Percentiles rank a stretch among this genome's conserved stretches.
phyloP scores from a whole-genome alignment of 306 rosid species.

The Cicer arietinum region DNA sequence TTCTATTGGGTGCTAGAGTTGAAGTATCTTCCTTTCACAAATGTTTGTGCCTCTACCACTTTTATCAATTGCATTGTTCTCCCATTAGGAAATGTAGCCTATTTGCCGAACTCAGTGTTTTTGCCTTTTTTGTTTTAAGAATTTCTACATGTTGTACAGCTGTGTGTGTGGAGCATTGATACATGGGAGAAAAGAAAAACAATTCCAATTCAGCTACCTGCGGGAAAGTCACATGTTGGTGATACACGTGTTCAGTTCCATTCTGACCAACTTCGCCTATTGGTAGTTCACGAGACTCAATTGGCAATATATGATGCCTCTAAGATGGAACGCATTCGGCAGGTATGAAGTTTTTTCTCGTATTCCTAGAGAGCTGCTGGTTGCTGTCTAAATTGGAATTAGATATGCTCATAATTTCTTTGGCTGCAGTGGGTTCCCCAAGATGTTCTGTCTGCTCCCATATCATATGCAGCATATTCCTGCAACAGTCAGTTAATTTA shows the following conservation, averaged over 20 bases:
- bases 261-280: constrained; percentile 70
- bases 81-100: not conserved
- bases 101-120: constrained; percentile 11
- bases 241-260: constrained; percentile 88
- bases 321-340: constrained; percentile 83
- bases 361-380: constrained; percentile 15
- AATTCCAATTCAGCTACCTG: constrained; percentile 63
- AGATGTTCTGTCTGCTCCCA: constrained; percentile 68
- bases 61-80: constrained; percentile 20
- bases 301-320: constrained; percentile 89
- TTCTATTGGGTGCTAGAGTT: constrained; percentile 19
- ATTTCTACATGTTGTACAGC: constrained; percentile 54
- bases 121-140: constrained; percentile 32
- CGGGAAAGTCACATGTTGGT: constrained; percentile 74
- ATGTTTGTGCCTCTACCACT: constrained; percentile 15
- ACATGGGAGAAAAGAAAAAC: constrained; percentile 94
- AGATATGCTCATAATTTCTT: constrained; percentile 40
- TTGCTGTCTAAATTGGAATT: constrained; percentile 1
- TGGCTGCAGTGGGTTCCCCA: constrained; percentile 88
- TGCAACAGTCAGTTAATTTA: constrained; percentile 72
- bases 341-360: constrained; percentile 54
- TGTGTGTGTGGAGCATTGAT: constrained; percentile 88
- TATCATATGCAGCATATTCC: constrained; percentile 77
- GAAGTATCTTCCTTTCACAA: not conserved
- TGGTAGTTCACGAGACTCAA: constrained; percentile 84